These are phyloP conservation scores for Cubamyces sp. DNA, from an alignment of 768 basidiomycete genomes.

Conservation along the genomic window DNA sequence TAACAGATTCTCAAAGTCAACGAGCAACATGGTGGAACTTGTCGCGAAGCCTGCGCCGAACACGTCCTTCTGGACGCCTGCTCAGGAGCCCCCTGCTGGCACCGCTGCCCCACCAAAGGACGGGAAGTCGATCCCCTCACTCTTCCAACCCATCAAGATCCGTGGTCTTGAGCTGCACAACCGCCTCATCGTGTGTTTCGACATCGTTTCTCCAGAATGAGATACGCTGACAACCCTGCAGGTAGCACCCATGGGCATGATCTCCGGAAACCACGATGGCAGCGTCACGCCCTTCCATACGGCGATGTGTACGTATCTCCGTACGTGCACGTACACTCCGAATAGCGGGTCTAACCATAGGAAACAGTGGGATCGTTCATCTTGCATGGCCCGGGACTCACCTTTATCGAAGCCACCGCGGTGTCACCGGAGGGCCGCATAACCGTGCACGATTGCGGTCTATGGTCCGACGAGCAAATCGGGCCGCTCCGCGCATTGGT, in stretches of 20 bases:
- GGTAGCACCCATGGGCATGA: slow-evolving; percentile 62
- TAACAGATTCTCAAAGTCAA: too few species aligned
- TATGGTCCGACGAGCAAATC: slow-evolving; percentile 66
- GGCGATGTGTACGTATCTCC: slow-evolving; percentile 43
- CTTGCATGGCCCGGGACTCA: slow-evolving; percentile 55
- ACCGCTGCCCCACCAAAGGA: slow-evolving; percentile 36
- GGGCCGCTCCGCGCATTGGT: slow-evolving; percentile 52
- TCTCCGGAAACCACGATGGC: slow-evolving; percentile 55
- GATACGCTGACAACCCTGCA: slow-evolving; percentile 12
- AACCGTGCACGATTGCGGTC: slow-evolving; percentile 57
- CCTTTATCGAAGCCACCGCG: slow-evolving; percentile 68
- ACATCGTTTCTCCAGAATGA: too few species aligned
- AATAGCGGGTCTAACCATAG: neutral
- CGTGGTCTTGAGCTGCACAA: slow-evolving; percentile 36
- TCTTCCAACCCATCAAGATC: slow-evolving; percentile 54
- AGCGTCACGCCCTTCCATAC: slow-evolving; percentile 56
- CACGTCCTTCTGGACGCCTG: slow-evolving; percentile 50
- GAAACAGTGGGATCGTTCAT: slow-evolving; percentile 54
- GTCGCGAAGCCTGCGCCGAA: slow-evolving; percentile 39
- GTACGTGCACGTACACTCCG: neutral
- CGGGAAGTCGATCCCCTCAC: neutral
- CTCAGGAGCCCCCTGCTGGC: slow-evolving; percentile 47
- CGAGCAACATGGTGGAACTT: neutral
- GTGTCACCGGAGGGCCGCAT: slow-evolving; percentile 61
- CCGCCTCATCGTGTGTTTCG: slow-evolving; percentile 29